Evolutionary conservation across 345 rosid genomes (phyloP), one percentile per base, ranked within the genome.

Genomic region (Eucalyptus cloeziana): DNA sequence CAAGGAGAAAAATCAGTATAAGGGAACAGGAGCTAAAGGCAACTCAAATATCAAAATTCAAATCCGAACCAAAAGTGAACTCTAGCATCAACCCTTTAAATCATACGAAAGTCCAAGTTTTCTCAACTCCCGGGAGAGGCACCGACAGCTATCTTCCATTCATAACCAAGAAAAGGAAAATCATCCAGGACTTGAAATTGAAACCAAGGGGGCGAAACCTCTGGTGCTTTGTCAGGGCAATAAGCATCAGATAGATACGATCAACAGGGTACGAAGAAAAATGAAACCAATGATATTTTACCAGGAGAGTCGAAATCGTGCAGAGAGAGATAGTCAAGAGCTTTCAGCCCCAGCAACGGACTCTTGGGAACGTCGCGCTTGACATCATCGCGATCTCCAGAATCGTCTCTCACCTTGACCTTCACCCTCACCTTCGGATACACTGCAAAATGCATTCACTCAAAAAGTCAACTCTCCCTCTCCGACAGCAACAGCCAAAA

Each of bases 371-470:
- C 51, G 49, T 49, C 43, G 37, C 88, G 19, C 44, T 88, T 85
- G 81, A 67, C 89, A 88, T 90, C 93, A 31, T 87, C 85, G 33
- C 69, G 40, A 50, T 25, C 88, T 27, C 40, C 89, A 21, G 62
- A 89, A 89, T 92, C 92, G 87, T 88, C 92, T 76, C 64, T 89
- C 49, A 80, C 83, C 60, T 92, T 92, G 40, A 90, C 89, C 86
- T 91, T 92, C 69, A 94, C 93, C 93, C 87, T 95, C 93, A 93
- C 93, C 92, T 91, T 94, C 8, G 97, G 95, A 90, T 94, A 95
- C 95, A 95, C 97, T 94, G n/a, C 69, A 88, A 47, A 33, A 86
- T 81, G 30, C 50, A 87, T 49, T 67, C 67, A 89, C 83, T 11
- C 76, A 88, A 91, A 89, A 91, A 91, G 87, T 87, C 88, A 64